Conservation (phyloP, 306 rosid genomes). For the Elaeagnus macrophylla region DNA sequence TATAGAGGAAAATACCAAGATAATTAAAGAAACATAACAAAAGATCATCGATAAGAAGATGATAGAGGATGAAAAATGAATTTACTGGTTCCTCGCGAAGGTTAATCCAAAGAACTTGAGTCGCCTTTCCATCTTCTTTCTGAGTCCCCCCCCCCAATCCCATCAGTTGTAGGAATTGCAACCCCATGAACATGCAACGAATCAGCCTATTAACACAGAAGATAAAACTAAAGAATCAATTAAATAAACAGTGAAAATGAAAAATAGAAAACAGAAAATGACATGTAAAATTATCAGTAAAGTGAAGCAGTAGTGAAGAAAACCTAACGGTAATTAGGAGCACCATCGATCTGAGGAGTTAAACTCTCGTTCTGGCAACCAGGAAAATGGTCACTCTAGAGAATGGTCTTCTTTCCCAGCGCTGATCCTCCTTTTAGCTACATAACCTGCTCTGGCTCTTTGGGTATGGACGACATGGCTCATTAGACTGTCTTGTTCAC, state of each 20-base stretch:
- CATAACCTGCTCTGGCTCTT: constrained; percentile 75
- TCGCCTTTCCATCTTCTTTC: constrained; percentile 22
- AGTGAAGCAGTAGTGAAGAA: not conserved
- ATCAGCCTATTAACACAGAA: constrained; percentile 34
- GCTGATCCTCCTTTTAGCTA: constrained; percentile 71
- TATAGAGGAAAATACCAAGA: not conserved
- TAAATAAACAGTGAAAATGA: not conserved
- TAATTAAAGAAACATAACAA: constrained; percentile 1
- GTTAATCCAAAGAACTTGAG: constrained; percentile 70
- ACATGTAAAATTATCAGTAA: not conserved
- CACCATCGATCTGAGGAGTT: constrained; percentile 80
- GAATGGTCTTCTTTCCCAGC: constrained; percentile 82
- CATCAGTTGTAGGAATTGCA: constrained; percentile 71
- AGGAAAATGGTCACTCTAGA: constrained; percentile 92
- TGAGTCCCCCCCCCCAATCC: constrained; percentile 69
- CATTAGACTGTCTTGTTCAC: not conserved
- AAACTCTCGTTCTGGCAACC: constrained; percentile 91
- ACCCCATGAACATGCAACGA: constrained; percentile 78
- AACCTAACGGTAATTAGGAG: constrained; percentile 89
- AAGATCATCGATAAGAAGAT: not conserved
- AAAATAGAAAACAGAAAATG: not conserved
- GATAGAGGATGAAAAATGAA: not conserved
- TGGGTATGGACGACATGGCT: constrained; percentile 32
- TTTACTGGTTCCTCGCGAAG: constrained; percentile 91
- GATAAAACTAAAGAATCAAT: not conserved